Base-by-base conservation (phyloP, 345 rosid species). In the Bruguiera sexangula region DNA sequence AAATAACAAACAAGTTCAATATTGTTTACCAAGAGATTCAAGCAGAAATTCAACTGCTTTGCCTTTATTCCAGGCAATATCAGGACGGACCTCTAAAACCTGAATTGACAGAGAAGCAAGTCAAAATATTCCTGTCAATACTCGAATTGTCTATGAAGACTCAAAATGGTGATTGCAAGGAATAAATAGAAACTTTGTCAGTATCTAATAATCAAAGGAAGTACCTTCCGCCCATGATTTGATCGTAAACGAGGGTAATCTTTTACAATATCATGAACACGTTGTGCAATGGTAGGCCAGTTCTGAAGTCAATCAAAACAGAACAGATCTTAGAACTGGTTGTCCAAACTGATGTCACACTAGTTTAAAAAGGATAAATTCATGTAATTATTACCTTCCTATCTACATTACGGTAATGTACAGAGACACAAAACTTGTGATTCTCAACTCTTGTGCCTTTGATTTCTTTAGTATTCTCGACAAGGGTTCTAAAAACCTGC, bases 81-180 rank as follows among this genome's bases (percentile, higher is more conserved):
- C 83, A 62, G 98, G 99, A 79, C 99, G 97, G 79, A 96, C 79
- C 78, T 92, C 99, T 85, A 96, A 86, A 83, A 96, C 99, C 98
- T 94, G 22, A 61, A 5, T 32, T 48, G 18, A 39, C 5, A 21
- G 62, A n/a, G 64, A 7, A 29, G 6, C 6, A 10, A 20, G 22
- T 16, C 3, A 22, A n/a, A 56, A 56, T 21, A 56, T 43, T 43
- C 50, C 50, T 13, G 50, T 43, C 50, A 43, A 11, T 43, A 15
- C 15, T 2, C 50, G 3, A 43, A 43, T 43, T 43, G 5, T 43
- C 50, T 27, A 9, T 56, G 18, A 8, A 22, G 29, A 20, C 15
- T 27, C 11, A 22, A 56, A 56, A 22, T 24, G 16, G 16, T 55
- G 59, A 55, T 26, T 43, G 48, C 48, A 10, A 11, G 16, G 48